Evolutionary conservation across 2,329 filamentous ascomycete genomes (phyloP).

Genomic region (Aspergillus awamori): DNA sequence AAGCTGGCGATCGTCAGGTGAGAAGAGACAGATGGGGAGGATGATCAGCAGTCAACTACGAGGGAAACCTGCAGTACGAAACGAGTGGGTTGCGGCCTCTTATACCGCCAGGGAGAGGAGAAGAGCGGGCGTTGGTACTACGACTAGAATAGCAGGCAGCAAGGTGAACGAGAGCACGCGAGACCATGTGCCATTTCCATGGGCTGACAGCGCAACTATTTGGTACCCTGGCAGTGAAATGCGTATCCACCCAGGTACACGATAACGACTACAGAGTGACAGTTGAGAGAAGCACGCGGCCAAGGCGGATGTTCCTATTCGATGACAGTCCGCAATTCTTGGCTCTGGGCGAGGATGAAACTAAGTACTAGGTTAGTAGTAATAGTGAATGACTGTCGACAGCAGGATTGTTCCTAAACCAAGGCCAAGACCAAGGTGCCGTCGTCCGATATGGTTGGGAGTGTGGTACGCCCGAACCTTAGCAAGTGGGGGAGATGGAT

Average conservation of each 20-base stretch:
- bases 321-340: conserved; percentile 6
- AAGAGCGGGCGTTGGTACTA: background rate
- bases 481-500: background rate
- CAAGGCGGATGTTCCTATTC: conserved; percentile 14
- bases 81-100: background rate
- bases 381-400: background rate
- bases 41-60: conserved; percentile 9
- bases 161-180: background rate
- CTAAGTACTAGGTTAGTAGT: background rate
- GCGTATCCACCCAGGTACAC: conserved; percentile 6
- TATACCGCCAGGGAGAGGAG: background rate
- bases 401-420: background rate
- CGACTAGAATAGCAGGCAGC: background rate
- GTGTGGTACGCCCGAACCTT: background rate
- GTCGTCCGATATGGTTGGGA: background rate
- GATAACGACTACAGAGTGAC: background rate
- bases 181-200: conserved; percentile 6
- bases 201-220: background rate
- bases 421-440: background rate
- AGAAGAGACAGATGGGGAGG: background rate
- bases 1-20: background rate
- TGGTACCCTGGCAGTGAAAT: background rate
- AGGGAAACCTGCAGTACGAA: background rate
- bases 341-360: background rate
- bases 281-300: conserved; percentile 15